Percentiles rank a stretch among this genome's conserved stretches.
Evolutionary conservation across 768 basidiomycete genomes (phyloP).

Genomic region (Royoungia palumana): DNA sequence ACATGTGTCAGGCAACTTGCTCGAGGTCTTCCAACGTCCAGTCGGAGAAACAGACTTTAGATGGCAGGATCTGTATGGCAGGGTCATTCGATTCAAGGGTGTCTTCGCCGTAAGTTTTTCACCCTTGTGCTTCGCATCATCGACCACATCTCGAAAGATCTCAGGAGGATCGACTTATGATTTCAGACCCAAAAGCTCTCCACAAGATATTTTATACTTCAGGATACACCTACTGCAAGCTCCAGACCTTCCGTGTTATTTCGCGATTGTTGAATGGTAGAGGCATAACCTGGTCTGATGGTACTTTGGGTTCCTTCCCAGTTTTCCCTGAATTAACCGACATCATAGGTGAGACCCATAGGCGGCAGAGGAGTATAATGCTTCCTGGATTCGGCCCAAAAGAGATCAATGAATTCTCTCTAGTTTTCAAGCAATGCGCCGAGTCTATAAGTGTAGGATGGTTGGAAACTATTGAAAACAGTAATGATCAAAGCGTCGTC

Average conservation of each 20-base stretch:
- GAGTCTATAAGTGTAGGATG: conserved; percentile 16
- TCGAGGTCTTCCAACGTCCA: conserved; percentile 23
- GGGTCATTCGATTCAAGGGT: conserved; percentile 22
- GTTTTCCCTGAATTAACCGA: conserved; percentile 4
- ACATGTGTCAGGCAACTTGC: conserved; percentile 21
- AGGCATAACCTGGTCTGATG: conserved; percentile 40
- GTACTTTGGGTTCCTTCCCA: conserved; percentile 24
- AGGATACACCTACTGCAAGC: conserved; percentile 41
- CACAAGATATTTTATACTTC: conserved; percentile 39
- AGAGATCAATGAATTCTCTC: conserved; percentile 48
- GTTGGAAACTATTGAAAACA: conserved; percentile 11
- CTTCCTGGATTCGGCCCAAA: conserved; percentile 52
- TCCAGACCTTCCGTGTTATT: conserved; percentile 10
- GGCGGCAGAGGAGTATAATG: conserved; percentile 50
- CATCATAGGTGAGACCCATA: conserved; percentile 39
- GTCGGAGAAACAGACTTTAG: conserved; percentile 27
- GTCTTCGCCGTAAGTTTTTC: conserved; percentile 18
- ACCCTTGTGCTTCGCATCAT: not conserved
- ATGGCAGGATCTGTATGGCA: conserved; percentile 31
- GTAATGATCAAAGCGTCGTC: not conserved
- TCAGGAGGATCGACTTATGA: conserved; percentile 44
- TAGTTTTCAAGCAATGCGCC: conserved; percentile 42
- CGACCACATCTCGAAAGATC: conserved; percentile 8
- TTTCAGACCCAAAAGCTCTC: conserved; percentile 46
- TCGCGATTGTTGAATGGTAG: conserved; percentile 25